Base-by-base conservation (phyloP, 2,329 filamentous ascomycete species). In the Elsinoe arachidis region DNA sequence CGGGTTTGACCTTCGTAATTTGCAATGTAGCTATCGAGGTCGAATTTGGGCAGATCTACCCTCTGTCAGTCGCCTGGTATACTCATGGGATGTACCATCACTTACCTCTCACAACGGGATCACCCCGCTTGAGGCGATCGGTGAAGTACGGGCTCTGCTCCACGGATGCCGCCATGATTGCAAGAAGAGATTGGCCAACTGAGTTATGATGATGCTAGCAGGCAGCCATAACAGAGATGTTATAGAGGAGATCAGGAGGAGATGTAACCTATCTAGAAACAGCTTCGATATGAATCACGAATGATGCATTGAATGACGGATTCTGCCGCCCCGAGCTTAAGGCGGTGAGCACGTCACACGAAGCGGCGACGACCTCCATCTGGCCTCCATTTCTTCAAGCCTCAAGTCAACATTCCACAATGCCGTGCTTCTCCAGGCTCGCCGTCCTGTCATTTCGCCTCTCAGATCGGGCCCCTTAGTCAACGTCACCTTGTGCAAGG, bases 1-100 rank as follows among this genome's bases (percentile, higher is more conserved):
- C 86, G 85, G 55, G 90, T 92, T 58, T 87, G 81, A 60, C 91
- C 90, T 69, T 78, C 80, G 72, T 97, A 99, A 68, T 96, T 95
- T 63, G 86, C 80, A 52, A 96, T 87, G 72, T 96, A 97, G 37
- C 87, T 82, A 60, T 96, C 90, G 41, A 99, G 80, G 66, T 97
- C 93, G 64, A 97, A 86, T 33, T 61, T 61, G 10, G 60, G 60
- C 3, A 55, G 37, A 39, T 61, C 60, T 57, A 55, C 23, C 7
- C 15, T 41, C 10, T 26, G 34, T 41, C 19, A 56, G 55, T 23
- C 3, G 26, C 23, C 23, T 14, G 47, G 17, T 11, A 21, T 19
- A 49, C 15, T 14, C 21, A 14, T 49, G 5, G 1, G 15, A 9
- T 15, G 9, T 35, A n/a, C 17, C 17, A 37, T 34, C 17, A 30